Conservation (phyloP, 2,329 filamentous ascomycete genomes). For the Metarhizium anisopliae region DNA sequence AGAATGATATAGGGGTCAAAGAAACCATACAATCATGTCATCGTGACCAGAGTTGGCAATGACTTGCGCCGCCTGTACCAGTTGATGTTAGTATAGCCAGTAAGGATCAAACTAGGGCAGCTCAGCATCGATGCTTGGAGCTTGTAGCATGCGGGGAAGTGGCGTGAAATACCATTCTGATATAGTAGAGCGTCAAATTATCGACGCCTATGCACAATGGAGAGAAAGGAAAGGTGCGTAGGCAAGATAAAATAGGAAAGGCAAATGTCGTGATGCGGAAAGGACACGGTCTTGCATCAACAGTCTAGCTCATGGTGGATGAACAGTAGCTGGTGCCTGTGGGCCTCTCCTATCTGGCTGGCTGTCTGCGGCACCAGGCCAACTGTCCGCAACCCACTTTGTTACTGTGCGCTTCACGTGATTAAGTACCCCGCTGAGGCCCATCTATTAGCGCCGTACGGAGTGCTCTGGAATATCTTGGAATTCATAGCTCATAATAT, state of each 20-base stretch:
- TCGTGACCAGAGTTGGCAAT: slow-evolving; percentile 59
- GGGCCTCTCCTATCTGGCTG: neutral
- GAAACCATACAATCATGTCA: slow-evolving; percentile 91
- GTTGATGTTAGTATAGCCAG: slow-evolving; percentile 14
- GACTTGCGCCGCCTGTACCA: slow-evolving; percentile 31
- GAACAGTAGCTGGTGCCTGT: neutral
- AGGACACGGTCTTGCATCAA: neutral
- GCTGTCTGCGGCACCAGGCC: neutral
- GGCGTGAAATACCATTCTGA: slow-evolving; percentile 3
- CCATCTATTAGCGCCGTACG: too few relatives aligned
- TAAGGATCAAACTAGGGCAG: neutral
- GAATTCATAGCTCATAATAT: too few relatives aligned
- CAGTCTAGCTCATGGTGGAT: neutral
- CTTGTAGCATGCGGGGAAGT: neutral
- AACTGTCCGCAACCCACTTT: neutral
- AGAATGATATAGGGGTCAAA: neutral
- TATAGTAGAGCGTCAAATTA: neutral
- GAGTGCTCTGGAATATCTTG: too few relatives aligned
- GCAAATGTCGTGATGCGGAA: neutral
- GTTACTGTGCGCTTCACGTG: neutral
- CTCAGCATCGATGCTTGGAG: neutral
- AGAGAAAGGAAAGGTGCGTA: neutral
- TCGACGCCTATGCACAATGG: neutral
- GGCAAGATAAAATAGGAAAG: neutral
- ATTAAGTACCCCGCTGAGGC: neutral